Evolutionary conservation across 2,329 filamentous ascomycete genomes (phyloP).

Genomic region (Achaetomium macrosporum): DNA sequence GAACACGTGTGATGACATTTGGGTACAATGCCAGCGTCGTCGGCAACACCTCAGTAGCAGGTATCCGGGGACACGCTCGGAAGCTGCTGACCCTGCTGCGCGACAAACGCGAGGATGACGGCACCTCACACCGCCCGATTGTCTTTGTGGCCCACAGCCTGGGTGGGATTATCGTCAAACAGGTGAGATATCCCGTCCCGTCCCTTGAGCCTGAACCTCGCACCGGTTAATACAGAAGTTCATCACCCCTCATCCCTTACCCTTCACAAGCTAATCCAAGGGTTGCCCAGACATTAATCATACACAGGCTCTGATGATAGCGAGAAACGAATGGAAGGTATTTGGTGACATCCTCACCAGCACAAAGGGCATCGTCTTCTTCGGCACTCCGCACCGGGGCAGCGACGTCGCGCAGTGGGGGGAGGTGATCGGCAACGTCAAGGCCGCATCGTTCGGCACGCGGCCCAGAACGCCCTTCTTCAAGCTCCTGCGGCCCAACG

Average conservation of each 20-base stretch:
- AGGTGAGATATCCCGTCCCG: neutral
- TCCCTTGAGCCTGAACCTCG: no score
- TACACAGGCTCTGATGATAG: neutral
- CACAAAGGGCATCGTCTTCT: slow-evolving; percentile 18
- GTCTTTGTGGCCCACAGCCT: slow-evolving; percentile 18
- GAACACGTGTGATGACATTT: slow-evolving; percentile 9
- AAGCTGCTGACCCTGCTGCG: neutral
- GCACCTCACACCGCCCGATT: slow-evolving; percentile 2
- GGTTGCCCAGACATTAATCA: no score
- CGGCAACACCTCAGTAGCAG: slow-evolving; percentile 2
- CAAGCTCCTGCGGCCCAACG: slow-evolving; percentile 3
- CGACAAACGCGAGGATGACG: slow-evolving; percentile 3
- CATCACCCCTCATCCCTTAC: no score
- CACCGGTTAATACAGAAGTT: no score
- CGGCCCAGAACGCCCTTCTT: neutral
- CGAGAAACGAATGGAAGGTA: neutral
- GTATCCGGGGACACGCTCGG: slow-evolving; percentile 9
- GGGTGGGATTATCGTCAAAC: slow-evolving; percentile 19
- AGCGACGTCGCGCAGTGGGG: slow-evolving; percentile 7
- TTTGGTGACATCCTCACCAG: slow-evolving; percentile 7
- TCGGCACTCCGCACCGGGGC: slow-evolving; percentile 18
- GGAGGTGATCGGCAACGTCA: neutral
- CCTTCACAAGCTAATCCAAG: no score
- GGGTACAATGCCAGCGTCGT: slow-evolving; percentile 11
- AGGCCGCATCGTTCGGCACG: neutral